Base-by-base conservation (phyloP, 139 green algal species). In the Volvox reticuliferus region DNA sequence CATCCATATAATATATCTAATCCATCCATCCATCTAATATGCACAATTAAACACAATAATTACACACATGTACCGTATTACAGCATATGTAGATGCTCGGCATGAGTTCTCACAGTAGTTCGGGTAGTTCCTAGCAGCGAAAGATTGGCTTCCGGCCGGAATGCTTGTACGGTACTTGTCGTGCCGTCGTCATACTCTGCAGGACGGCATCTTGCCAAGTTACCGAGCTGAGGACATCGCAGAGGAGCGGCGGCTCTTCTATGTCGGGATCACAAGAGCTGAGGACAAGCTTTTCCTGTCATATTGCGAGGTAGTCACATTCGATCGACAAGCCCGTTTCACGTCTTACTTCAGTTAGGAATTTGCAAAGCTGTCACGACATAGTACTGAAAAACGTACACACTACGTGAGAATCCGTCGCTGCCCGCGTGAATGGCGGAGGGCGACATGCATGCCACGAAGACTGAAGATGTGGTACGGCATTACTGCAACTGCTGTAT, bases 231-330 rank as follows among this genome's bases (percentile, higher is more conserved):
- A 37, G 18, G 90, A 88, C 19, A 20, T 73, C 22, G 77, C 67
- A 17, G 92, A 95, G 80, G 91, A 94, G 44, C 84, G 85, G 61
- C 93, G 94, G 67, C 67, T 94, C 28, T 44, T 93, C 62, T 96
- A 96, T 44, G 93, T 95, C 19, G 94, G 82, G 9, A 55, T 93
- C 16, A 96, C 94, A 3, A 88, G 94, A 2, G 94, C 94, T 14
- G 93, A 94, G 68, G 90, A 96, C 86, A 17, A 37, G 24, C 89
- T 95, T n/a, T 36, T 76, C 26, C 16, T 95, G 26, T 87, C 76
- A 3, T 0, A 2, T 17, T 86, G 79, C 50, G 61, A 86, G 79
- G 79, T 85, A 44, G 18, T 22, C 30, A 77, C 68, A 12, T 17
- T 69, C 17, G 17, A 19, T 69, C 62, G 19, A 24, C 62, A 19